A percentile compares a stretch with the other conserved stretches of the same genome.
phyloP scores from a whole-genome alignment of 2,329 filamentous ascomycete genomes.

The Sphaerulina populicola region DNA sequence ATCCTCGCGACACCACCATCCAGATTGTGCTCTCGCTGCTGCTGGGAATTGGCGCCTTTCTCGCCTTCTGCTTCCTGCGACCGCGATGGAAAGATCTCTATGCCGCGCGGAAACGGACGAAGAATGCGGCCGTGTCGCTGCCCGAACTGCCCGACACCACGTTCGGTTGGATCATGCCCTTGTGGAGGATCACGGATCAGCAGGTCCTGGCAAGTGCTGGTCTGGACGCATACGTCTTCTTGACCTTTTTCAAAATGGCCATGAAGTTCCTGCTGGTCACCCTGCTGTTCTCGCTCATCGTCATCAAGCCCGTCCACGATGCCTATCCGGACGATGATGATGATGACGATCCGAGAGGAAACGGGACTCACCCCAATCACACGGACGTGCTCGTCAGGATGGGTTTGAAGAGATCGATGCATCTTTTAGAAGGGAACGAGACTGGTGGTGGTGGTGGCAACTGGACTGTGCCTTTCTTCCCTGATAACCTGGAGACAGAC shows the following conservation, averaged over 20 bases:
- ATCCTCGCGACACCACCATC: conserved; percentile 42
- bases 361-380: conserved; percentile 9
- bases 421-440: conserved; percentile 9
- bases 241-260: conserved; percentile 93
- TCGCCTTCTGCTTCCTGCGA: conserved; percentile 72
- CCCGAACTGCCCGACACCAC: conserved; percentile 75
- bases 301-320: conserved; percentile 80
- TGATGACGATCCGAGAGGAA: conserved; percentile 20
- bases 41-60: conserved; percentile 62
- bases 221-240: conserved; percentile 90
- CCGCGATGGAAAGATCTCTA: conserved; percentile 90
- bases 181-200: conserved; percentile 79
- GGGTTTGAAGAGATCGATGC: conserved; percentile 13
- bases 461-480: conserved; percentile 14
- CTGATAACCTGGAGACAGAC: conserved; percentile 35
- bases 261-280: conserved; percentile 72
- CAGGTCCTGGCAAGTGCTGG: conserved; percentile 84
- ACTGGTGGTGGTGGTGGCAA: conserved; percentile 3
- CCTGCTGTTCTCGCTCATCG: conserved; percentile 67
- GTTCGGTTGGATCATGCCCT: conserved; percentile 84
- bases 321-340: conserved; percentile 47
- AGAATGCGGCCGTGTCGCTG: conserved; percentile 53
- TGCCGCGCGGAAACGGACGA: conserved; percentile 67
- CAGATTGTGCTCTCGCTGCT: conserved; percentile 66
- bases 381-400: conserved; percentile 5